Evolutionary conservation across 768 basidiomycete species (phyloP), one percentile per base, ranked within the genome.

Genomic region (Leccinum incarnatum): DNA sequence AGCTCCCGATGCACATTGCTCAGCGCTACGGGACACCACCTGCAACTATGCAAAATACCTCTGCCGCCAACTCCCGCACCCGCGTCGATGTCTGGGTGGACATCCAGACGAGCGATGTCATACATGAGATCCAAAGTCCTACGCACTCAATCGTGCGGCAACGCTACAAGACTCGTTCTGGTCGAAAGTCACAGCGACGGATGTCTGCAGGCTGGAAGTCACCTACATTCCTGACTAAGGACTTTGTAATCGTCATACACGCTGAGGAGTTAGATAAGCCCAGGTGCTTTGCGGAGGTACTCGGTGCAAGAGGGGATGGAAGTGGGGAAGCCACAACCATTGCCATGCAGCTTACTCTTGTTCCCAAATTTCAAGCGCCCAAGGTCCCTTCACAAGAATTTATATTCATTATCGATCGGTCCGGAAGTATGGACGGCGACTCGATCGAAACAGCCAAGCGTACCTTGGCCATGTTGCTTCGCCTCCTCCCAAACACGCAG

Each of bases 371-470:
- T 58, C 66, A 73, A 19, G 63, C 83, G 4, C 76, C 78, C 1
- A 74, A 75, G 1, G 64, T 83, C 1, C 58, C 58, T 11, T 65
- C 72, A 0, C 84, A 84, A 53, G 86, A 87, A 57, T 87, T 81
- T 55, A 71, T 88, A 0, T 88, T 88, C 60, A 56, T 88, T 7
- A 72, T 88, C 11, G 86, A 88, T 60, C 72, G 84, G 50, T 83
- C 81, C 19, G 79, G 81, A 0, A 84, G 82, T 52, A 87, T 87
- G 86, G 0, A 0, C 0, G 68, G 67, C 23, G 42, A 25, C 11
- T 65, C 79, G 5, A 81, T 86, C 2, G 74, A 74, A 36, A 78
- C 74, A 2, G 83, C 84, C 7, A 84, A 79, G 60, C 58, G 67
- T 30, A 81, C 83, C 0, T 69, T 87, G 32, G 50, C 51, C 0